Evolutionary conservation across 306 rosid genomes (phyloP), one percentile per base, ranked within the genome.

Genomic region (Casuarina glauca): DNA sequence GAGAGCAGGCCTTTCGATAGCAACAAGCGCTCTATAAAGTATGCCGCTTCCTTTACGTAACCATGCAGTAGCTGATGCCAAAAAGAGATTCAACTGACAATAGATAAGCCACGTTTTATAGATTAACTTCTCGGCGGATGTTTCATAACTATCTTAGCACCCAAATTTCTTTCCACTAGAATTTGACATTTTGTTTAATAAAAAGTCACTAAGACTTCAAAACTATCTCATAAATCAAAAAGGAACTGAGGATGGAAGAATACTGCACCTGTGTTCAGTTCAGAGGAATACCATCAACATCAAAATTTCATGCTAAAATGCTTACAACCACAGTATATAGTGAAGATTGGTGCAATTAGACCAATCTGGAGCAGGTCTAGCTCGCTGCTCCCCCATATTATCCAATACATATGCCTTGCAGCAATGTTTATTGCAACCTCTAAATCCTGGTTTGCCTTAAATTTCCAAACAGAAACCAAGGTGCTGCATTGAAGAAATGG

Each of bases 381-480:
- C 35, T 49, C 49, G 61, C 50, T 48, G 49, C 60, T 17, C 54
- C 80, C 78, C 70, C 57, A 62, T 45, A 69, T 44, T 48, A 82
- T 61, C 57, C 38, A 75, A 38, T 71, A 68, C 55, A 77, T 74
- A 52, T 3, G 16, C 19, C 49, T 79, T 69, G 70, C 81, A 26
- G 61, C 80, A 76, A 48, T 80, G 79, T 79, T 51, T 78, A 74
- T 57, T 68, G 72, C 79, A 71, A 82, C 80, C 78, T 79, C 76
- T 74, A 81, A 80, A 79, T 73, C 78, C 79, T n/a, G 44, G 12
- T 76, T 60, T 46, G 45, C 74, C 73, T 69, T 52, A 64, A 16
- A 61, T 63, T 77, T 73, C 70, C 41, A 36, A 77, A 48, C 48
- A 77, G 77, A 77, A 62, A 73, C 76, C 74, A 53, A 49, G 74